Percentiles rank a stretch among this genome's conserved stretches.
Evolutionary conservation across 2,329 filamentous ascomycete genomes (phyloP).

Genomic region (Stemphylium lycopersici): DNA sequence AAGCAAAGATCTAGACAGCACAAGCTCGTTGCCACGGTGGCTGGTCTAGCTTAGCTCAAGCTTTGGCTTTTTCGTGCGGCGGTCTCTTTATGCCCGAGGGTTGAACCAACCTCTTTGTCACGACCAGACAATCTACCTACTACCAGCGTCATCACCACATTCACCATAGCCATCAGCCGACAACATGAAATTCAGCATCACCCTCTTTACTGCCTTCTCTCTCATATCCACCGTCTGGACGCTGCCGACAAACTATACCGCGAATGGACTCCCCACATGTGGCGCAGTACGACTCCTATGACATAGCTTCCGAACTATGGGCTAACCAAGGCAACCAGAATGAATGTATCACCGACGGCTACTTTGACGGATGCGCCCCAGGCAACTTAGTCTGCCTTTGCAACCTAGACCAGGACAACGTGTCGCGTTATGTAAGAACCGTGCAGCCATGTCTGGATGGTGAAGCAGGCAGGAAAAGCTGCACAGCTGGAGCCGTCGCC

Average conservation of each 20-base stretch:
- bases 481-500: conserved; percentile 23
- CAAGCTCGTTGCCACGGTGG: background rate
- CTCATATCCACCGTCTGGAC: conserved; percentile 14
- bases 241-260: conserved; percentile 8
- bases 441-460: conserved; percentile 29
- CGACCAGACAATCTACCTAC: background rate
- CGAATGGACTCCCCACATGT: conserved; percentile 21
- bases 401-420: conserved; percentile 20
- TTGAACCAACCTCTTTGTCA: background rate
- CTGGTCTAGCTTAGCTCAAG: background rate
- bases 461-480: conserved; percentile 11
- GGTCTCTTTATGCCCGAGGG: background rate
- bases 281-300: conserved; percentile 13
- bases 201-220: conserved; percentile 12
- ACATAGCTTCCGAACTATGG: background rate
- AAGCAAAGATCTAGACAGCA: conserved; percentile 1
- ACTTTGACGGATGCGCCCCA: conserved; percentile 17
- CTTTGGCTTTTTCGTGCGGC: background rate
- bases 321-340: background rate
- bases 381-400: conserved; percentile 21
- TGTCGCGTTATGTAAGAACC: conserved; percentile 20
- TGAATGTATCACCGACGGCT: conserved; percentile 6
- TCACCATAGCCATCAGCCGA: too few relatives aligned
- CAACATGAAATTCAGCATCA: conserved; percentile 14
- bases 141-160: background rate